A percentile compares a stretch with the other conserved stretches of the same genome.
Evolutionary conservation across 495 filamentous ascomycete genomes (phyloP).

Genomic region (Penicillium alfredii): DNA sequence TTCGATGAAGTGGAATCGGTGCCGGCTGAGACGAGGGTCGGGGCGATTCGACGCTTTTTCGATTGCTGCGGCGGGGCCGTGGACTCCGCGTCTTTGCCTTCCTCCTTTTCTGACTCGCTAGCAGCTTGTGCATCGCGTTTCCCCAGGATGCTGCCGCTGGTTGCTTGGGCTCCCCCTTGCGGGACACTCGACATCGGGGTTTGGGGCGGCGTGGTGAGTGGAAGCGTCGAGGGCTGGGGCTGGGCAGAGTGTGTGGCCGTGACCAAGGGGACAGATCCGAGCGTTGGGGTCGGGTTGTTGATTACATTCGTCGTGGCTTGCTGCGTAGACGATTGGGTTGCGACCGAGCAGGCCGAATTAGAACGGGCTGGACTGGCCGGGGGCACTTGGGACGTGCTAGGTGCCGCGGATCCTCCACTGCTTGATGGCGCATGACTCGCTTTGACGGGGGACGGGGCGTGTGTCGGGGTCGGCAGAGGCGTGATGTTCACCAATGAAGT

Average conservation of each 20-base stretch:
- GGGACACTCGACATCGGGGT: slow-evolving; percentile 53
- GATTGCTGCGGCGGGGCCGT: slow-evolving; percentile 33
- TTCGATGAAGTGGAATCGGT: slow-evolving; percentile 15
- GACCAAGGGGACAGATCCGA: slow-evolving; percentile 67
- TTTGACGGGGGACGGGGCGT: slow-evolving; percentile 55
- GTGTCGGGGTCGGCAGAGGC: slow-evolving; percentile 59
- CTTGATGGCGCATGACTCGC: slow-evolving; percentile 38
- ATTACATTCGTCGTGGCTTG: slow-evolving; percentile 38
- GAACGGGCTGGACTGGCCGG: slow-evolving; percentile 75
- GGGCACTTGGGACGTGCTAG: slow-evolving; percentile 43
- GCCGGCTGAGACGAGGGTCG: slow-evolving; percentile 53
- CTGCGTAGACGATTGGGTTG: slow-evolving; percentile 49
- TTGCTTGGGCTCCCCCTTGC: slow-evolving; percentile 37
- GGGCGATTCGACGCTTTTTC: slow-evolving; percentile 76
- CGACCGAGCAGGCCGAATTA: slow-evolving; percentile 79
- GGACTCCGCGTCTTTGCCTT: slow-evolving; percentile 46
- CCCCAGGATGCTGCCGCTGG: slow-evolving; percentile 46
- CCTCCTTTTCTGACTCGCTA: slow-evolving; percentile 55
- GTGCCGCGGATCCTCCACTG: slow-evolving; percentile 15
- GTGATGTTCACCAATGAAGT: slow-evolving; percentile 53
- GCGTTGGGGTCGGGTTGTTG: slow-evolving; percentile 72
- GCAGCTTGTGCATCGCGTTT: slow-evolving; percentile 46
- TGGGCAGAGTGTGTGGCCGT: slow-evolving; percentile 59
- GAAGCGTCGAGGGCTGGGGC: slow-evolving; percentile 44
- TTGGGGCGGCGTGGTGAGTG: slow-evolving; percentile 73